Evolutionary conservation across 1,139 yeast genomes (phyloP), one percentile per base, ranked within the genome.

Genomic region (Ashbya aceris): DNA sequence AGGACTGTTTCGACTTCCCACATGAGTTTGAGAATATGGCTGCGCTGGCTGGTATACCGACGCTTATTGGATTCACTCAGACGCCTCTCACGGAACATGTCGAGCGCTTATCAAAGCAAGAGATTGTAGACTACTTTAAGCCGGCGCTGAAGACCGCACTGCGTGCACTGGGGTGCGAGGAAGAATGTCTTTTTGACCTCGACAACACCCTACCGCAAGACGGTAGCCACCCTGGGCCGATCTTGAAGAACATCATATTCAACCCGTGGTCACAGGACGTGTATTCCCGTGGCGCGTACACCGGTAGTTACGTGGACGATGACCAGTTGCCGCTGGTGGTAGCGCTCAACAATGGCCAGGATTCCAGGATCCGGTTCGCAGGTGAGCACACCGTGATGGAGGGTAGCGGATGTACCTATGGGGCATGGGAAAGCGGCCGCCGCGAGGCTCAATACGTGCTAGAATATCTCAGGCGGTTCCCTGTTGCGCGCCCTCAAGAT

Each of bases 321-420:
- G 84, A 79, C 51, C 84, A 87, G 0, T 66, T 75, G 12, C 80
- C 74, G 40, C 50, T 69, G 30, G 68, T 78, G 3, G 60, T 79
- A 6, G 74, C 79, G 5, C 67, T 83, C 43, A 70, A 72, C 30
- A 71, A 73, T 27, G 84, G 83, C 0, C 68, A 67, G 35, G 83
- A 78, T 30, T 57, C 60, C 1, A 63, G 70, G 11, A 67, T 85
- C 5, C 66, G 91, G 40, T 85, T 85, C 65, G 95, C 94, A 0
- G 95, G 95, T 9, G 95, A 85, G 59, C 95, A 83, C 55, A 77
- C 93, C 1, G 72, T 74, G 20, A 64, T 71, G 52, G 85, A 81
- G 46, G 95, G 94, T 6, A 78, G 81, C 30, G 95, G 95, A 0
- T 84, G 95, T 64, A 87, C 80, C 5, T 91, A 85, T 62, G 85